These are phyloP conservation scores for Yarrowia sp. DNA, from an alignment of 805 yeast genomes.

Conservation along the genomic window DNA sequence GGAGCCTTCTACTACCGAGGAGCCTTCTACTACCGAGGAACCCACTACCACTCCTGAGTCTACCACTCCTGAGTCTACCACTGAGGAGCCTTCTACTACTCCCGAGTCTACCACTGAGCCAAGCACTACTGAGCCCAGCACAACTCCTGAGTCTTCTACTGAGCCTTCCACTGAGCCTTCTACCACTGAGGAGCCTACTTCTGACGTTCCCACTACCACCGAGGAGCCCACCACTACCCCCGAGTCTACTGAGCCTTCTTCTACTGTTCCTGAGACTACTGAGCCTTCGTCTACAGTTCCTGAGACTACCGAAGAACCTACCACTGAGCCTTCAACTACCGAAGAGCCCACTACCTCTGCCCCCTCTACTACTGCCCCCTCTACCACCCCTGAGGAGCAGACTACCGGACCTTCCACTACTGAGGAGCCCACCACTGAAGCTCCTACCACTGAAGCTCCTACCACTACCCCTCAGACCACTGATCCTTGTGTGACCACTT, in stretches of 20 bases:
- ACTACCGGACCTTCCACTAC: neutral
- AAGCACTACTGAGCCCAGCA: neutral
- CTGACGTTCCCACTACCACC: too few species aligned
- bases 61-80: neutral
- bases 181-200: neutral
- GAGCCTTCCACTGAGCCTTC: neutral
- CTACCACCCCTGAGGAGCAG: neutral
- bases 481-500: neutral
- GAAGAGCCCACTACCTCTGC: neutral
- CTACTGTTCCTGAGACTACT: neutral
- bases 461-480: neutral
- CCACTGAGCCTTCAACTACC: neutral
- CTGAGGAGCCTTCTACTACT: neutral
- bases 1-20: neutral
- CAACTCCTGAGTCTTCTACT: neutral
- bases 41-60: neutral
- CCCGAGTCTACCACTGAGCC: neutral
- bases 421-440: neutral
- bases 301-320: neutral
- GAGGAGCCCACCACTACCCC: neutral
- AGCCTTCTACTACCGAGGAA: neutral
- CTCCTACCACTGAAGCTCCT: neutral
- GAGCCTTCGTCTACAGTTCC: neutral
- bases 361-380: neutral
- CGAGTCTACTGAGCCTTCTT: neutral